These are phyloP conservation scores for Heliamphora pulchella DNA, from an alignment of 179 eudicot genomes.

Conservation along the genomic window DNA sequence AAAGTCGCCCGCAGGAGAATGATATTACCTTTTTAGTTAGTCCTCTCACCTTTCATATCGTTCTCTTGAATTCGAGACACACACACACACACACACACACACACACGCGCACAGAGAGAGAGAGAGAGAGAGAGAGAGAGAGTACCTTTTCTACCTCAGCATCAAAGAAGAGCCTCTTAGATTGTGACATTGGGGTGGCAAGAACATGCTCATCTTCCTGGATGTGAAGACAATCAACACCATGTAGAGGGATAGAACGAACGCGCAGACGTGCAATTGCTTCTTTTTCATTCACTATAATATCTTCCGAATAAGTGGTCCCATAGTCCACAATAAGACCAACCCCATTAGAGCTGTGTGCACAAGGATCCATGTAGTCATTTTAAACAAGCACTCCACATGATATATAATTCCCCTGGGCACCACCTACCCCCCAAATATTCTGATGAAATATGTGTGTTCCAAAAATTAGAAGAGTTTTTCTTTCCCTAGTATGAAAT, in stretches of 20 bases:
- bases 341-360: constrained; percentile 32
- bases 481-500: too few species aligned
- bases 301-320: constrained; percentile 25
- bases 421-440: too few species aligned
- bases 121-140: neutral
- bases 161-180: constrained; percentile 34
- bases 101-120: neutral
- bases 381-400: neutral
- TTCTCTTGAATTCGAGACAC: neutral
- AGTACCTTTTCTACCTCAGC: constrained; percentile 54
- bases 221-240: constrained; percentile 41
- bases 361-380: neutral
- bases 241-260: constrained; percentile 45
- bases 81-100: neutral
- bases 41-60: neutral
- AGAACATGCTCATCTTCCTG: constrained; percentile 47
- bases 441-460: too few species aligned
- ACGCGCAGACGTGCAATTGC: constrained; percentile 38
- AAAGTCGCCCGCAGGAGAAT: neutral
- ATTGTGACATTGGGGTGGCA: constrained; percentile 31
- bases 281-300: constrained; percentile 31
- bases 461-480: too few species aligned
- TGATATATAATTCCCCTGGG: neutral
- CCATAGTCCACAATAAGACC: constrained; percentile 33
- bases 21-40: neutral